phyloP scores from a whole-genome alignment of 1,139 yeast species.

The Saccharomycopsis hybrid region DNA sequence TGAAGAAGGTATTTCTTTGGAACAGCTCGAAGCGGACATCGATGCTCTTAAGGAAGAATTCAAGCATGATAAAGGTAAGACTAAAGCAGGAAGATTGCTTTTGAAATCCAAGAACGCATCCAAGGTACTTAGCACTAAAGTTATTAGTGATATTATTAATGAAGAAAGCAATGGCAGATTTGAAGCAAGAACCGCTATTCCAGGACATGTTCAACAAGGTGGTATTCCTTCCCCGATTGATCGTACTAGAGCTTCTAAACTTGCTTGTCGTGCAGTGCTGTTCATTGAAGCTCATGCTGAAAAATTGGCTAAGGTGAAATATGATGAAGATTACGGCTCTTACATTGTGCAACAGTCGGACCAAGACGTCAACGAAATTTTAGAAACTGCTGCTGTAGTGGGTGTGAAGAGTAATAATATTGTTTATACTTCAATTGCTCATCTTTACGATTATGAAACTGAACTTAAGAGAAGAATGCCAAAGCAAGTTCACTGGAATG shows the following conservation, averaged over 20 bases:
- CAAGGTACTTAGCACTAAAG: conserved; percentile 56
- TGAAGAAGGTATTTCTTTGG: conserved; percentile 72
- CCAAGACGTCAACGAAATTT: conserved; percentile 30
- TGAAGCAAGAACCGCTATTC: conserved; percentile 71
- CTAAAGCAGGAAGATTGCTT: conserved; percentile 64
- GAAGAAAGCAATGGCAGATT: conserved; percentile 61
- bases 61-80: conserved; percentile 69
- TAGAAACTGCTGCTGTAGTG: conserved; percentile 72
- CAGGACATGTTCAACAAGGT: conserved; percentile 85
- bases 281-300: conserved; percentile 48
- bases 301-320: conserved; percentile 27
- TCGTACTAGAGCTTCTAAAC: conserved; percentile 63
- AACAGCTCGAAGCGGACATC: conserved; percentile 71
- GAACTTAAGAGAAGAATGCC: conserved; percentile 79
- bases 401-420: conserved; percentile 80
- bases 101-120: conserved; percentile 68
- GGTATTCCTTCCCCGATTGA: conserved; percentile 75
- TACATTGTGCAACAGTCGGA: conserved; percentile 23
- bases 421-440: conserved; percentile 64
- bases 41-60: conserved; percentile 63
- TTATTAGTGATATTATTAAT: conserved; percentile 61
- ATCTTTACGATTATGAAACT: conserved; percentile 81
- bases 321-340: conserved; percentile 26
- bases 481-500: conserved; percentile 78
- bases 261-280: conserved; percentile 63